A percentile compares a stretch with the other conserved stretches of the same genome.
These are phyloP conservation scores for Pleurotus ostreatus DNA, from an alignment of 768 basidiomycete species.

Conservation along the genomic window DNA sequence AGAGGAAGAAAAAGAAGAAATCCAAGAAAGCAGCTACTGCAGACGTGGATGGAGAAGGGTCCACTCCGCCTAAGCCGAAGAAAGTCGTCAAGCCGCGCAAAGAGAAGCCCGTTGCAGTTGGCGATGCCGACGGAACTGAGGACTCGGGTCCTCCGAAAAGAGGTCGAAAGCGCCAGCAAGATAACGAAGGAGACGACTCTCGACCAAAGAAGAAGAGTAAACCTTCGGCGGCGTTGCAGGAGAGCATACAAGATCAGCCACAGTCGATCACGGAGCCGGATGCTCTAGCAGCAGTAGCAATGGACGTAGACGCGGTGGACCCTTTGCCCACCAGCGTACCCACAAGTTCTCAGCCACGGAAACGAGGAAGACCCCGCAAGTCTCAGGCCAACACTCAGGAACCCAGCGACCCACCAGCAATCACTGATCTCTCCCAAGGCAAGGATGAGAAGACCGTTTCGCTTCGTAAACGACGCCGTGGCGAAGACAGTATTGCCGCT, in stretches of 20 bases:
- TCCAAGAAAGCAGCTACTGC: background rate
- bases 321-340: background rate
- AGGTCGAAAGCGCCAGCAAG: background rate
- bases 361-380: slow-evolving; percentile 32
- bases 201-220: background rate
- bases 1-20: slow-evolving; percentile 24
- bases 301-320: background rate
- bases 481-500: background rate
- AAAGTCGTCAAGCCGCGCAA: background rate
- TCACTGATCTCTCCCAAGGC: too few species aligned
- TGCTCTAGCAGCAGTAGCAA: slow-evolving; percentile 9
- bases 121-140: background rate
- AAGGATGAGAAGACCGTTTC: background rate
- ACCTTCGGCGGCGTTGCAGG: background rate
- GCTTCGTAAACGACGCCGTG: background rate
- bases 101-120: background rate
- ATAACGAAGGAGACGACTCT: background rate
- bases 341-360: slow-evolving; percentile 19
- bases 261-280: slow-evolving; percentile 12
- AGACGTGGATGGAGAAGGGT: background rate
- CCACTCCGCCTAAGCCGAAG: background rate
- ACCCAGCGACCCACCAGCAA: background rate
- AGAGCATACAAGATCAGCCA: background rate
- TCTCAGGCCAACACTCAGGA: slow-evolving; percentile 2
- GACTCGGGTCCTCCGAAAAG: background rate